Evolutionary conservation across 2,329 filamentous ascomycete genomes (phyloP), one percentile per base, ranked within the genome.

Genomic region (Colletotrichum horii): DNA sequence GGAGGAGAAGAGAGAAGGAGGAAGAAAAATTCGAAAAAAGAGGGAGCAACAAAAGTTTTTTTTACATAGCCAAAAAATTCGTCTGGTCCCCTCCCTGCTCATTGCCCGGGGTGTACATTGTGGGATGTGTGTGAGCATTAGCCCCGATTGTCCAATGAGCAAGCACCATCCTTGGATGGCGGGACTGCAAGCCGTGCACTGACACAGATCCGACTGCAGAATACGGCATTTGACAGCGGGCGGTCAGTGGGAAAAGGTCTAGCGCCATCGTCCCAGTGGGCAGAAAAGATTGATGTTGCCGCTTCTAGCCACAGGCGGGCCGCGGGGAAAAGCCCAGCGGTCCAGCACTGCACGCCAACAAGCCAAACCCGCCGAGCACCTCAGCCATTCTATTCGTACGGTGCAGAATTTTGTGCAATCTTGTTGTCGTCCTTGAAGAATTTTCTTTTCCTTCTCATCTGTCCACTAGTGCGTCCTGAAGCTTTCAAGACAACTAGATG

Each of bases 21-120:
- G 66, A 73, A 36, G 61, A 62, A 22, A 61, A 58, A 62, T 36
- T 52, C 60, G 56, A 32, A 61, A 58, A 67, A 69, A 62, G 43
- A 62, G 66, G 67, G 64, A 67, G 60, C 52, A 64, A 24, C 72
- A 70, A 76, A 77, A 77, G 74, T 75, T 69, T 78, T 78, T 76
- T 77, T 77, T 73, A 71, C 61, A 71, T 75, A 38, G 62, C 55
- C 73, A 61, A 70, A 73, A 73, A 75, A 75, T 74, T 74, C 70
- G 43, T 69, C 58, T 69, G 74, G 60, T 66, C 58, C 74, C 64
- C 70, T 70, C 70, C 64, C 61, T 69, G 43, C 43, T 22, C 43
- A 52, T 22, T n/a, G 43, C 43, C 43, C 43, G n/a, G 43, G 43
- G n/a, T 52, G 43, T 22, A 52, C 43, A 52, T 14, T 52, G 43